Percentiles rank a stretch among this genome's conserved stretches.
Conservation (phyloP, 768 basidiomycete species). For the Rhodotorula paludigena region DNA sequence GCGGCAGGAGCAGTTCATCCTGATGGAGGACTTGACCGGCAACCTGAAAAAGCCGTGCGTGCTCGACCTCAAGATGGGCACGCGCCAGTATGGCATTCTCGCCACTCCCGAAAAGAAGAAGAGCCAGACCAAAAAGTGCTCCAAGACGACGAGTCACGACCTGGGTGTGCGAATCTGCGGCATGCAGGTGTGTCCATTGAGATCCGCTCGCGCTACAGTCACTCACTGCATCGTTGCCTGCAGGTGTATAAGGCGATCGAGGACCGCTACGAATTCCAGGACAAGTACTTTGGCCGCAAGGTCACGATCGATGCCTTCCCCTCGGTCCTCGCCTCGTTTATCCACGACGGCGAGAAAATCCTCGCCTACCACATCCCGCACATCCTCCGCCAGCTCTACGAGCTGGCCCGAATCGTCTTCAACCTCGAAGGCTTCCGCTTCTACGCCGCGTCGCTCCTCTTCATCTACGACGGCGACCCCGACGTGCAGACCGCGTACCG, state of each 20-base stretch:
- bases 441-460: conserved; percentile 91
- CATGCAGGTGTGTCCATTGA: conserved; percentile 74
- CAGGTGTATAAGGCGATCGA: conserved; percentile 89
- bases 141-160: conserved; percentile 83
- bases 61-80: conserved; percentile 99
- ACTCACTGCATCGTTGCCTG: conserved; percentile 2
- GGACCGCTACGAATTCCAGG: conserved; percentile 80
- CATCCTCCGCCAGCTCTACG: conserved; percentile 84
- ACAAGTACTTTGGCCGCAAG: conserved; percentile 94
- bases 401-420: conserved; percentile 83
- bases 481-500: conserved; percentile 66
- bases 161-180: conserved; percentile 92
- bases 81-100: conserved; percentile 94
- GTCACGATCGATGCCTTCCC: conserved; percentile 80
- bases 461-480: conserved; percentile 94
- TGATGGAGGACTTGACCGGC: conserved; percentile 98
- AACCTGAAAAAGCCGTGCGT: conserved; percentile 86
- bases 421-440: conserved; percentile 92
- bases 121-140: conserved; percentile 97
- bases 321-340: conserved; percentile 71
- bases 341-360: conserved; percentile 74
- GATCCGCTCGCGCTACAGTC: not conserved
- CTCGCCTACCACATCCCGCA: conserved; percentile 87
- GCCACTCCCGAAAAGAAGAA: conserved; percentile 88
- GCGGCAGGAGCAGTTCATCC: conserved; percentile 92